Base-by-base conservation (phyloP, 2,329 filamentous ascomycete genomes). In the Xylariomycetidae sp. region DNA sequence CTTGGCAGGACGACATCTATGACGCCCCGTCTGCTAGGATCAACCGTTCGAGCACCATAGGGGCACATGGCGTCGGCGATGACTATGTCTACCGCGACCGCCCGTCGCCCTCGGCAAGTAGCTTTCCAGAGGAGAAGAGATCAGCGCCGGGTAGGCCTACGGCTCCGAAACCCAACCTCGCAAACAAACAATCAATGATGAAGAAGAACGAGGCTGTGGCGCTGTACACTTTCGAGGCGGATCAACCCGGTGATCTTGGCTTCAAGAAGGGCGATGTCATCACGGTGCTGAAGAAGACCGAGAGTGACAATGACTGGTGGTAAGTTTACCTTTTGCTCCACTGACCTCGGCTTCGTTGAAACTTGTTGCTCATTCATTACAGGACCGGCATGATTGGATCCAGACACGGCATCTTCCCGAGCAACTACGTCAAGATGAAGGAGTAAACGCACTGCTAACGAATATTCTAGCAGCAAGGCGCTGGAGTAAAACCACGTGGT, bases 251-350 rank as follows among this genome's bases (percentile, higher is more conserved):
- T 4, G 90, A 98, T 57, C 59, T 96, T 36, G 86, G 82, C 0
- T 98, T 98, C 64, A 95, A 94, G 67, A 98, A 98, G 70, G 92
- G 92, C 14, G 92, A 98, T 19, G 62, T 96, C 36, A 95, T 98
- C 46, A 95, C 88, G 1, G 88, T 98, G 37, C 59, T 94, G 37
- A 95, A 98, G 68, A 84, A 85, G 61, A 96, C 90, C 5, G 86
- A 96, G 4, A 95, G 84, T 49, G 84, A 86, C 38, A 89, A 88
- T 37, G 90, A 96, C 59, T 96, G 90, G 90, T 96, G 90, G 79
- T 83, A 70, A 49, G 77, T 74, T 37, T 29, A 6, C 3, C 7
- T 6, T 13, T 9, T 18, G 17, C 10, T 29, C 6, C 15, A 16
- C 19, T 18, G 31, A 5, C 16, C 4, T 14, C 17, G 14, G 24